A percentile compares a stretch with the other conserved stretches of the same genome.
Evolutionary conservation across 345 rosid species (phyloP).

Genomic region (Eucalyptus cladocalyx): DNA sequence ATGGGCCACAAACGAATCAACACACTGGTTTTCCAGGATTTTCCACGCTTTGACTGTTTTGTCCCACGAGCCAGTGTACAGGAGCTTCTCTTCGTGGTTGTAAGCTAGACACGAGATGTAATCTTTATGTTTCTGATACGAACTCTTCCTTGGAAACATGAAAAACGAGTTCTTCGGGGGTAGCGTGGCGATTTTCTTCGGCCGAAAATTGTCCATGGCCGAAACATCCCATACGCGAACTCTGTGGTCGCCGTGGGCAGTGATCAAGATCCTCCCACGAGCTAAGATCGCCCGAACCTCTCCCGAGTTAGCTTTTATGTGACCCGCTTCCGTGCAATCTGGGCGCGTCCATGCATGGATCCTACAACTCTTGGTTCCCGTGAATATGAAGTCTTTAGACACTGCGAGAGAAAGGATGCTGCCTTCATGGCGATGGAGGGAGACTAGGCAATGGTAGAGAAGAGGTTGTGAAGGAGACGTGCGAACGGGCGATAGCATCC

Average conservation of each 20-base stretch:
- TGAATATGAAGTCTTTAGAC: background rate
- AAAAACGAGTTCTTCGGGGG: background rate
- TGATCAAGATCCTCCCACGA: background rate
- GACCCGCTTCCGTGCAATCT: background rate
- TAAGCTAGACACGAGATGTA: slow-evolving; percentile 1
- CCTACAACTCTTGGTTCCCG: slow-evolving; percentile 1
- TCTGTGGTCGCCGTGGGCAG: background rate
- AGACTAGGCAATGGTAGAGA: background rate
- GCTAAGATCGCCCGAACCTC: background rate
- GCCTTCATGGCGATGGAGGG: slow-evolving; percentile 2
- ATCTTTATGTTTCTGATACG: slow-evolving; percentile 39
- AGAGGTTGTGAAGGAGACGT: background rate
- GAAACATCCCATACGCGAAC: background rate
- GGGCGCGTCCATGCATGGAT: slow-evolving; percentile 1
- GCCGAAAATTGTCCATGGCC: background rate
- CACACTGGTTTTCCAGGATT: background rate
- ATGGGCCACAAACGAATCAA: slow-evolving; percentile 25
- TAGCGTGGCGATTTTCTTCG: background rate
- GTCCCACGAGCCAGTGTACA: slow-evolving; percentile 85
- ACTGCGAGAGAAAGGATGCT: background rate
- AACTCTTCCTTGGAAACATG: background rate
- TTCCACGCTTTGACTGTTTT: slow-evolving; percentile 85
- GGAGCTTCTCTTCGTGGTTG: slow-evolving; percentile 17
- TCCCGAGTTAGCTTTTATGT: background rate
- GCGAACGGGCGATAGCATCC: background rate